Conservation (phyloP, 345 rosid genomes). For the rapeseed (Brassica napus) region DNA sequence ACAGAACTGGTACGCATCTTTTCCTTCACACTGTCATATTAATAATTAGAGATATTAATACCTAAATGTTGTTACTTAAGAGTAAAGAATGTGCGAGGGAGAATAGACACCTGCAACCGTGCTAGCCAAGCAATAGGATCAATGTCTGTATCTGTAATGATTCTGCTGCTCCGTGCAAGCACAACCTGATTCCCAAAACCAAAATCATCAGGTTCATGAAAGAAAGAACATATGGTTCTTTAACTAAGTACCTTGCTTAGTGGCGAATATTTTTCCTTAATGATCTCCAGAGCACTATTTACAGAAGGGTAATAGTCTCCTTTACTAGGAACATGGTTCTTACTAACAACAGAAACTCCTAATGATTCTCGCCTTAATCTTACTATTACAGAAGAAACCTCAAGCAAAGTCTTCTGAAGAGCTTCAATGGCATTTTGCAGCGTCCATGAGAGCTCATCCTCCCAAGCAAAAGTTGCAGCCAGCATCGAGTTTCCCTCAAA, state of each 20-base stretch:
- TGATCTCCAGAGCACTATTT: constrained; percentile 62
- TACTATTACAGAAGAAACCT: constrained; percentile 56
- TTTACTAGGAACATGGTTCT: constrained; percentile 60
- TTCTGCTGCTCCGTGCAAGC: constrained; percentile 79
- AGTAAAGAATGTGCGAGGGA: neutral
- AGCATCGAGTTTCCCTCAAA: constrained; percentile 66
- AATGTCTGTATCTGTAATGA: constrained; percentile 60
- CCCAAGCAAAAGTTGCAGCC: constrained; percentile 82
- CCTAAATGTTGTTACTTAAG: neutral
- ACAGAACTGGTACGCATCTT: constrained; percentile 82
- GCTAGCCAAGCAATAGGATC: constrained; percentile 85
- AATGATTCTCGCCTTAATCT: constrained; percentile 48
- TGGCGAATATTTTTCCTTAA: constrained; percentile 51
- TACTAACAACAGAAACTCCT: constrained; percentile 56
- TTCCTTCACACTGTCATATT: constrained; percentile 66
- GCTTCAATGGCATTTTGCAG: constrained; percentile 56
- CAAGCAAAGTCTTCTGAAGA: constrained; percentile 50
- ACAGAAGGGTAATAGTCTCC: constrained; percentile 63
- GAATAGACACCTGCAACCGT: constrained; percentile 62
- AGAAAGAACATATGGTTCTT: neutral
- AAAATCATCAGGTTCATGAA: constrained; percentile 18
- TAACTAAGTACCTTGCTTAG: constrained; percentile 55
- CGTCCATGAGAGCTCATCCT: constrained; percentile 60
- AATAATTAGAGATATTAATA: neutral
- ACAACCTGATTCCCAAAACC: constrained; percentile 60